Evolutionary conservation across 768 basidiomycete species (phyloP), one percentile per base, ranked within the genome.

Genomic region (Tephrocybe rancida): DNA sequence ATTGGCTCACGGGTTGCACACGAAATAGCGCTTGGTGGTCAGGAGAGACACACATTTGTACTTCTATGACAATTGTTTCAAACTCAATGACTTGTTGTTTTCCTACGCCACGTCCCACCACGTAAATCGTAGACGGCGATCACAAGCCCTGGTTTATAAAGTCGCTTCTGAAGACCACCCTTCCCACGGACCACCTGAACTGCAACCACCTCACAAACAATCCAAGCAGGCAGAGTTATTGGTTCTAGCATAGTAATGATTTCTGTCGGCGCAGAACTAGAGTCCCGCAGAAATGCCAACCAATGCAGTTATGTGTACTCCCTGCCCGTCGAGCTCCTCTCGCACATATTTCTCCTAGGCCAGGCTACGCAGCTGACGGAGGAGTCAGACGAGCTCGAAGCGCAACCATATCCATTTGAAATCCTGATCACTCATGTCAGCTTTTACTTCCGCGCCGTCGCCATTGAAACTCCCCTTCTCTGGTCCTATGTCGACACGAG

Each of bases 1-100:
- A 48, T 57, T 79, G 29, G 72, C 74, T 3, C 71, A 78, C 59
- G 70, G 66, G 25, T 60, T 77, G 27, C 67, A 76, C 38, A 61
- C 65, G 9, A 71, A 70, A 59, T 67, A 44, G 25, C n/a, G n/a
- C n/a, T n/a, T n/a, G n/a, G n/a, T n/a, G n/a, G n/a, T n/a, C n/a
- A n/a, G n/a, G n/a, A n/a, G n/a, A n/a, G n/a, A n/a, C n/a, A n/a
- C n/a, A n/a, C n/a, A n/a, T 37, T 9, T 41, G 39, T 41, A 41
- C 16, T 41, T 41, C n/a, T 41, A 41, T 6, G 39, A 32, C n/a
- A n/a, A n/a, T n/a, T n/a, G n/a, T n/a, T n/a, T n/a, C n/a, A n/a
- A n/a, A n/a, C n/a, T n/a, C n/a, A n/a, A n/a, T n/a, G n/a, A n/a
- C n/a, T n/a, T n/a, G n/a, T n/a, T n/a, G n/a, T n/a, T n/a, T n/a